These are phyloP conservation scores for Helianthus tuberosus DNA, from an alignment of 129 eudicot genomes.

Conservation along the genomic window DNA sequence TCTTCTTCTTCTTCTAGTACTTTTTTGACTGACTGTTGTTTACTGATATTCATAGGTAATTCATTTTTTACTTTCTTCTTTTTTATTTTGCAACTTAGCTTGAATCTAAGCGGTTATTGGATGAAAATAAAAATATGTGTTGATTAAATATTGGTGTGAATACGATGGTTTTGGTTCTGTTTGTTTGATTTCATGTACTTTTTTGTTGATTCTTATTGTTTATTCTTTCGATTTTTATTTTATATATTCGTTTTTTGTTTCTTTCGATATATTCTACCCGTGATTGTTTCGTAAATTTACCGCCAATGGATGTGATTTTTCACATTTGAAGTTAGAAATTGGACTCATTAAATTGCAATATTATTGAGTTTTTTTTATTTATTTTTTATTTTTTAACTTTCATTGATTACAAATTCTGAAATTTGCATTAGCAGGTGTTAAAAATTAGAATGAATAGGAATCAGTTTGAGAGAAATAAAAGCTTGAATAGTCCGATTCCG, in stretches of 20 bases:
- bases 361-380: neutral
- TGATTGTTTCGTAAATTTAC: conserved; percentile 14
- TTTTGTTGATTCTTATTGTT: conserved; percentile 28
- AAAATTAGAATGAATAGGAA: conserved; percentile 62
- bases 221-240: conserved; percentile 15
- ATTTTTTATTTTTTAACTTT: neutral
- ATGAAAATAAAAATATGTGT: conserved; percentile 4
- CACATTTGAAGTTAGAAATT: neutral
- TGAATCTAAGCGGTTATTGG: conserved; percentile 24
- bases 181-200: conserved; percentile 47
- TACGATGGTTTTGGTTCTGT: conserved; percentile 26
- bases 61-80: neutral
- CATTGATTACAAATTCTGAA: neutral
- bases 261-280: conserved; percentile 19
- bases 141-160: conserved; percentile 17
- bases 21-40: neutral
- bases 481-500: conserved; percentile 55
- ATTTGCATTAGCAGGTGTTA: conserved; percentile 48
- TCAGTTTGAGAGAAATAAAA: conserved; percentile 43
- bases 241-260: conserved; percentile 14
- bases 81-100: neutral
- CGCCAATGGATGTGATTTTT: neutral
- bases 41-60: neutral
- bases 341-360: too few species aligned
- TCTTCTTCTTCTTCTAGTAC: conserved; percentile 18